Conservation (phyloP, 2,329 filamentous ascomycete species). For the Phaeomoniella chlamydospora region DNA sequence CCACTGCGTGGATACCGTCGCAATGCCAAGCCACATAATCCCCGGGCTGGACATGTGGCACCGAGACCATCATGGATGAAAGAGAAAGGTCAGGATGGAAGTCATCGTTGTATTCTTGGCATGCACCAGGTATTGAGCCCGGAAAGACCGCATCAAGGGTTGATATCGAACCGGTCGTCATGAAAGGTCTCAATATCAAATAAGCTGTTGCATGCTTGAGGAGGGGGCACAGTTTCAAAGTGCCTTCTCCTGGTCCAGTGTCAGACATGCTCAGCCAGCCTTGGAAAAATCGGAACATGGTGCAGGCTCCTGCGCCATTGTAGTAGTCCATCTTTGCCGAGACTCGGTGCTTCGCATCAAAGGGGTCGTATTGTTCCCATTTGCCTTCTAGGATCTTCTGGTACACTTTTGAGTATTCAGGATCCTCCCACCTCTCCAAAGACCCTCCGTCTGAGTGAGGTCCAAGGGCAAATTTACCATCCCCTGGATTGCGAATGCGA, state of each 20-base stretch:
- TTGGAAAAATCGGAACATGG: slow-evolving; percentile 78
- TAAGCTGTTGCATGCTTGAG: slow-evolving; percentile 65
- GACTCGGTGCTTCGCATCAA: slow-evolving; percentile 59
- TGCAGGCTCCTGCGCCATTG: slow-evolving; percentile 66
- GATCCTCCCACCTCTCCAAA: slow-evolving; percentile 58
- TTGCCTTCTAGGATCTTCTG: slow-evolving; percentile 54
- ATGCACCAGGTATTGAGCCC: slow-evolving; percentile 53
- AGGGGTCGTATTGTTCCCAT: slow-evolving; percentile 75
- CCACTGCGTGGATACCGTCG: slow-evolving; percentile 60
- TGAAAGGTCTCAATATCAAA: slow-evolving; percentile 71
- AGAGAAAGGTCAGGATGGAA: slow-evolving; percentile 60
- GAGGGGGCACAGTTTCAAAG: slow-evolving; percentile 68
- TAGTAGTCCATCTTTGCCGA: slow-evolving; percentile 61
- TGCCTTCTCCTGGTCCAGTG: slow-evolving; percentile 62
- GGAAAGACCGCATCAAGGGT: slow-evolving; percentile 39
- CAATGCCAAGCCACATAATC: slow-evolving; percentile 54
- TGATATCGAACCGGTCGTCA: slow-evolving; percentile 37
- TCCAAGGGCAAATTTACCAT: slow-evolving; percentile 55
- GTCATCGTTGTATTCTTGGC: slow-evolving; percentile 50
- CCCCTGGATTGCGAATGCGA: slow-evolving; percentile 57
- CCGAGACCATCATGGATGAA: slow-evolving; percentile 53
- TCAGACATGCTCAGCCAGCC: slow-evolving; percentile 73
- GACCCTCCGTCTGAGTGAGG: slow-evolving; percentile 63
- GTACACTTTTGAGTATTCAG: slow-evolving; percentile 62
- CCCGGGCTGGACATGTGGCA: slow-evolving; percentile 54